A percentile compares a stretch with the other conserved stretches of the same genome.
phyloP scores from a whole-genome alignment of 2,329 filamentous ascomycete species.

The Periconia macrospinosa region DNA sequence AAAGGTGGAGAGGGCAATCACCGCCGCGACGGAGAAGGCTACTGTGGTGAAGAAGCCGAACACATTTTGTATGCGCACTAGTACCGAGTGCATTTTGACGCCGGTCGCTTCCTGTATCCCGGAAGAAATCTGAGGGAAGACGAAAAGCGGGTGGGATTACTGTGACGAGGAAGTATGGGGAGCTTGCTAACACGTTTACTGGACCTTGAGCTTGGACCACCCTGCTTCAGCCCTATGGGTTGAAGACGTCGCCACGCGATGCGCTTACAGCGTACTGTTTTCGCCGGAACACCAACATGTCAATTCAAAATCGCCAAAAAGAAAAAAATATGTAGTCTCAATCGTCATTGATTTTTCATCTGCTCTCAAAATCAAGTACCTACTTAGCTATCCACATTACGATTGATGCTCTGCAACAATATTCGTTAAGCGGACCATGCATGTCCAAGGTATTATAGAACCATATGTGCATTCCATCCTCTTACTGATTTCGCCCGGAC shows the following conservation, averaged over 20 bases:
- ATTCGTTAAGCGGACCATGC: too few relatives aligned
- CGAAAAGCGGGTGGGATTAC: slow-evolving; percentile 1
- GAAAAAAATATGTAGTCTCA: too few relatives aligned
- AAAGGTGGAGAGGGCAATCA: slow-evolving; percentile 82
- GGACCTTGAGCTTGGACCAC: slow-evolving; percentile 8
- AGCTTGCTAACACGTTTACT: slow-evolving; percentile 39
- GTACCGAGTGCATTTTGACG: slow-evolving; percentile 77
- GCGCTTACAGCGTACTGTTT: too few relatives aligned
- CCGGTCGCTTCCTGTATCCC: background rate
- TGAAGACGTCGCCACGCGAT: too few relatives aligned
- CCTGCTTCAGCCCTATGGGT: slow-evolving; percentile 13
- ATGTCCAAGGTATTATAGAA: too few relatives aligned
- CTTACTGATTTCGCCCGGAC: background rate
- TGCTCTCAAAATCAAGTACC: too few relatives aligned
- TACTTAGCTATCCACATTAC: too few relatives aligned
- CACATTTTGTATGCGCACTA: slow-evolving; percentile 84
- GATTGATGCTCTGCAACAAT: too few relatives aligned
- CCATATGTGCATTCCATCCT: too few relatives aligned
- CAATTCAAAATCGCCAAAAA: too few relatives aligned
- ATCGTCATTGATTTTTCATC: too few relatives aligned
- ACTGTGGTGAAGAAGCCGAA: slow-evolving; percentile 99
- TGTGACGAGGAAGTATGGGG: slow-evolving; percentile 12
- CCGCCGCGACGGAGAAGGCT: slow-evolving; percentile 74
- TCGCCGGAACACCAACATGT: too few relatives aligned
- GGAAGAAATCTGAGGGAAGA: slow-evolving; percentile 3